phyloP scores from a whole-genome alignment of 2,329 filamentous ascomycete species.

The Fusarium haematococcum region DNA sequence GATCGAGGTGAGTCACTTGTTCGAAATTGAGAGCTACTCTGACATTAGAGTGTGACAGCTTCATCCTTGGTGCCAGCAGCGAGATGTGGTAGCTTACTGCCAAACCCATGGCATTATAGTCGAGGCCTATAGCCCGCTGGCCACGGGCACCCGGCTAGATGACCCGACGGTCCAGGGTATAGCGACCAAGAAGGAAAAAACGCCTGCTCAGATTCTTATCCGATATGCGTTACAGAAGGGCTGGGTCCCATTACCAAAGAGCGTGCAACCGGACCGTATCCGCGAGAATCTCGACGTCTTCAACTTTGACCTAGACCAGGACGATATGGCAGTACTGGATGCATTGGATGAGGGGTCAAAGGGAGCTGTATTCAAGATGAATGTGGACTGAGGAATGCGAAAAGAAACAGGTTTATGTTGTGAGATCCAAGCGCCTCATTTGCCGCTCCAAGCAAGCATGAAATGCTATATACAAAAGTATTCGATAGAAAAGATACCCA shows the following conservation, averaged over 20 bases:
- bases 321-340: conserved; percentile 65
- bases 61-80: conserved; percentile 76
- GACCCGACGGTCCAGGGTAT: conserved; percentile 68
- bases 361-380: conserved; percentile 49
- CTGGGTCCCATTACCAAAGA: conserved; percentile 77
- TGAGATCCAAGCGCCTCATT: conserved; percentile 2
- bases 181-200: conserved; percentile 69
- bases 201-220: conserved; percentile 74
- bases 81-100: conserved; percentile 64
- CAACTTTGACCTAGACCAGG: conserved; percentile 66
- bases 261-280: conserved; percentile 69
- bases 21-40: not conserved
- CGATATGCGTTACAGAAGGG: conserved; percentile 78
- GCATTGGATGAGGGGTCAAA: conserved; percentile 43
- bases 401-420: not conserved
- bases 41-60: conserved; percentile 59
- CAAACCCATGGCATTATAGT: conserved; percentile 79
- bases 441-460: not conserved
- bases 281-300: conserved; percentile 70
- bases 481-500: not conserved
- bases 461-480: conserved; percentile 9
- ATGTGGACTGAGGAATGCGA: conserved; percentile 31
- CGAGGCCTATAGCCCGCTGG: conserved; percentile 56
- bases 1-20: conserved; percentile 69
- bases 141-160: conserved; percentile 51